Conservation (phyloP, 768 basidiomycete species). For the Tylopilus cervinicoccineus region DNA sequence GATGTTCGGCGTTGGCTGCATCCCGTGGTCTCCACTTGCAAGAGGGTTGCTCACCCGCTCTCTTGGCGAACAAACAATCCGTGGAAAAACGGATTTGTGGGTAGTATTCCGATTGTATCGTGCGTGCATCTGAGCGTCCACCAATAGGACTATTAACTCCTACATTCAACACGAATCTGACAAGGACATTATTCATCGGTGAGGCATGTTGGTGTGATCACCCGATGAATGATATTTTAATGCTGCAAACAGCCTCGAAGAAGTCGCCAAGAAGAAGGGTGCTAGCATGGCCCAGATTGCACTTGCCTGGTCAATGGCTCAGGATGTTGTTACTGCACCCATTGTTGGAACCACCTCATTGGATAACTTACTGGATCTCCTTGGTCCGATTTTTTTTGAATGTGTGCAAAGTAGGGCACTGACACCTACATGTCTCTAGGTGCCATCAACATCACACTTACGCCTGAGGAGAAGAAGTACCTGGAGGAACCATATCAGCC, state of each 20-base stretch:
- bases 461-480: slow-evolving; percentile 9
- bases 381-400: neutral
- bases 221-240: neutral
- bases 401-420: neutral
- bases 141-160: neutral
- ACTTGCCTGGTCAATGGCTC: slow-evolving; percentile 6
- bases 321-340: slow-evolving; percentile 5
- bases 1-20: slow-evolving; percentile 41
- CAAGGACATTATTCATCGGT: slow-evolving; percentile 8
- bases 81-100: no score
- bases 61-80: no score
- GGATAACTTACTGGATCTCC: slow-evolving; percentile 8
- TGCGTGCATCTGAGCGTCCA: neutral
- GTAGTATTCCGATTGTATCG: neutral
- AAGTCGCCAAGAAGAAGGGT: no score
- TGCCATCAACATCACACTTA: slow-evolving; percentile 5
- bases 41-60: no score
- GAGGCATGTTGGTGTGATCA: neutral
- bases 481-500: slow-evolving; percentile 9
- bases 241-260: slow-evolving; percentile 2
- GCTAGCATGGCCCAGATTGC: no score
- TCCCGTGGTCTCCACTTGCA: slow-evolving; percentile 45
- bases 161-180: slow-evolving; percentile 11
- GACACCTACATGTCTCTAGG: neutral
- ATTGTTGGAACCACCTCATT: slow-evolving; percentile 9